Base-by-base conservation (phyloP, 2,329 filamentous ascomycete species). In the Alternaria arbusti region DNA sequence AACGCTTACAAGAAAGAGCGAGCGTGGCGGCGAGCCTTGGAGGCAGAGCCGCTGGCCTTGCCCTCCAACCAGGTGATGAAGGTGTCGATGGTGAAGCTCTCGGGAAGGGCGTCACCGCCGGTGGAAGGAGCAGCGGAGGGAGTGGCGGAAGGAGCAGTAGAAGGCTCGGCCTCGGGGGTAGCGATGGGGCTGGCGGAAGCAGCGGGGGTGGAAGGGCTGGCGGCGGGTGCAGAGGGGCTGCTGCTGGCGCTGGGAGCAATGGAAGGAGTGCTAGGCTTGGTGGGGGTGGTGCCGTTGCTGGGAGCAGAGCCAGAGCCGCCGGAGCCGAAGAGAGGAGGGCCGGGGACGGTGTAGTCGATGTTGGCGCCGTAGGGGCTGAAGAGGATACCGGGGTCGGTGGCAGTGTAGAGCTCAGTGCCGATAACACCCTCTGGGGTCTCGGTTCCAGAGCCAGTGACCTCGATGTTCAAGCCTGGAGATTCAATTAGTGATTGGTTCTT, bases 361-460 rank as follows among this genome's bases (percentile, higher is more conserved):
- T 66, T 67, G 30, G 64, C 43, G 54, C 54, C 64, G 60, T 84
- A 84, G 65, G 80, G 70, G 77, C 81, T 80, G 75, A 82, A 83
- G 10, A 80, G 63, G 61, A 84, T 80, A 50, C 82, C 82, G 12
- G 76, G 74, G 57, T 83, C 82, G 15, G 72, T 68, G 57, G 75
- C 61, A 3, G 70, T 77, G 76, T 83, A 84, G 26, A 90, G 82
- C 59, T 78, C 77, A 12, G 85, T 87, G 56, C 84, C 87, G 13
- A 82, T 72, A 17, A 81, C 82, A 62, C 87, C 88, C 73, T 77
- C 40, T 78, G 83, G 44, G 70, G 75, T 49, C 76, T 81, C 72
- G 46, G 79, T 78, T 47, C 84, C 84, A 20, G 78, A 78, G 28
- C 84, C 84, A 2, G 84, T 85, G 58, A 87, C 78, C 64, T 83